Conservation (phyloP, 164 flowering plant species). For the Piper betle region DNA sequence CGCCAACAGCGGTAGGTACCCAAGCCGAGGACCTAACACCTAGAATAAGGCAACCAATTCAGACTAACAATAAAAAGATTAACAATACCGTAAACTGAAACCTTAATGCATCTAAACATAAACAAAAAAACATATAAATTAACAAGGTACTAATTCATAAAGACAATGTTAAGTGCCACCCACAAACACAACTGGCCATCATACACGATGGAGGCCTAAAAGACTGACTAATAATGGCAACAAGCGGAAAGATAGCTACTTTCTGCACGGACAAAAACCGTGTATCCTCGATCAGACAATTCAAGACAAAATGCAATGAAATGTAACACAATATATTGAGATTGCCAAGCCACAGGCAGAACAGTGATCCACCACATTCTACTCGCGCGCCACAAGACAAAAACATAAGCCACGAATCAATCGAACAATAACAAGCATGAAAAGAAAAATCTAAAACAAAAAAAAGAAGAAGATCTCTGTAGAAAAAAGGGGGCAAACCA, state of each 20-base stretch:
- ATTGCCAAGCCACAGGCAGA: too few relatives aligned
- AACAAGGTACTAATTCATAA: neutral
- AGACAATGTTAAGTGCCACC: too few relatives aligned
- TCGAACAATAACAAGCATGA: neutral
- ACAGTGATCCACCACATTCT: too few relatives aligned
- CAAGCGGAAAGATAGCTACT: neutral
- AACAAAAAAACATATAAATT: neutral
- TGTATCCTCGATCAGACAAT: neutral
- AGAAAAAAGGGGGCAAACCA: constrained; percentile 16
- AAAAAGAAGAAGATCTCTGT: neutral
- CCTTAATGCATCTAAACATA: neutral
- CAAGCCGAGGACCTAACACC: constrained; percentile 84
- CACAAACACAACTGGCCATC: neutral
- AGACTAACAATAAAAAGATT: too few relatives aligned
- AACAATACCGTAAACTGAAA: neutral
- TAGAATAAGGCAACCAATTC: constrained; percentile 13
- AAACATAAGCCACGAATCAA: neutral
- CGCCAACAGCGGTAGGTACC: constrained; percentile 67
- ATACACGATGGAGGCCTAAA: neutral
- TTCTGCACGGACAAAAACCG: neutral
- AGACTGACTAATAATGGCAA: neutral
- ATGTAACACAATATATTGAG: neutral
- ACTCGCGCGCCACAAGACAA: neutral
- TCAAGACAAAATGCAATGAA: neutral
- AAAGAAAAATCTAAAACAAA: neutral